These are phyloP conservation scores for Dictyostelium citrinum DNA, from an alignment of 78 protist species.

Conservation along the genomic window DNA sequence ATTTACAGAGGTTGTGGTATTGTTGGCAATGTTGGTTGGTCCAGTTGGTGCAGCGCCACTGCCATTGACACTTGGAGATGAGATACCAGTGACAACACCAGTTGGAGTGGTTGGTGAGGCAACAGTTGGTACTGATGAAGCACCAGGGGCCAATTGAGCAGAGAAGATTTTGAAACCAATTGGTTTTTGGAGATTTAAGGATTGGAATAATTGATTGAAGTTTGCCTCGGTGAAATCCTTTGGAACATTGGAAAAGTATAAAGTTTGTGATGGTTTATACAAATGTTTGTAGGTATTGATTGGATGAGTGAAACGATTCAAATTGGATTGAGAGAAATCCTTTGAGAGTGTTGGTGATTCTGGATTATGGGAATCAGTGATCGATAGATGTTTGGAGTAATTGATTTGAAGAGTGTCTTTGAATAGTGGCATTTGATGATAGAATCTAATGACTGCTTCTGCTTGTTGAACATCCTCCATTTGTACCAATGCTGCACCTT, in stretches of 20 bases:
- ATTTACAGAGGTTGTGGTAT: background rate
- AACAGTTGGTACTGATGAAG: background rate
- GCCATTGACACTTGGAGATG: background rate
- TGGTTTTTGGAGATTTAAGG: conserved; percentile 37
- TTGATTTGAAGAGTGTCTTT: conserved; percentile 42
- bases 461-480: conserved; percentile 81
- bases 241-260: conserved; percentile 74
- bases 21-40: background rate
- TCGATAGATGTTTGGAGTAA: conserved; percentile 72
- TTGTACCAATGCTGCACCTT: conserved; percentile 84
- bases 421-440: conserved; percentile 71
- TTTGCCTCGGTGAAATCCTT: conserved; percentile 44
- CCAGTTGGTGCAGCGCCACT: background rate
- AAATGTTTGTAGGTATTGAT: conserved; percentile 55
- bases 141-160: background rate
- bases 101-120: background rate
- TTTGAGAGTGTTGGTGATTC: conserved; percentile 23
- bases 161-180: conserved; percentile 50
- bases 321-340: conserved; percentile 32
- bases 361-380: conserved; percentile 69
- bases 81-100: background rate
- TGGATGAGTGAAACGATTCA: conserved; percentile 75
- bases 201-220: conserved; percentile 49
- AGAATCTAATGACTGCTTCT: conserved; percentile 57
- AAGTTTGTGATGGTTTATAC: conserved; percentile 75